Base-by-base conservation (phyloP, 371 early-diverging fungal species). In the Mortierella sp. region DNA sequence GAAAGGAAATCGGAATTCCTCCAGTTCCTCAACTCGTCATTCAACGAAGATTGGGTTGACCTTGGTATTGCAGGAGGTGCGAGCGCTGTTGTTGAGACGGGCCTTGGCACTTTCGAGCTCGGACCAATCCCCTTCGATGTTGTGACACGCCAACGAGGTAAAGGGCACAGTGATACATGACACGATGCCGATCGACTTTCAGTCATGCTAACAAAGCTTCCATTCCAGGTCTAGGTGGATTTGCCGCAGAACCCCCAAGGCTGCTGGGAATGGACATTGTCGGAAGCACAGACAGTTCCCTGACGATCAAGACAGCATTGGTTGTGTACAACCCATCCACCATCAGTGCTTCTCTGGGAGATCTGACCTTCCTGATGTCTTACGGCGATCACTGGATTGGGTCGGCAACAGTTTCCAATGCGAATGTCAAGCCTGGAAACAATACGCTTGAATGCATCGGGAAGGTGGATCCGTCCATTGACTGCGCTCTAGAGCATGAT, bases 21-120 rank as follows among this genome's bases (percentile, higher is more conserved):
- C 34, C 28, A 45, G 37, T 76, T 76, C 44, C 45, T 76, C 34
- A 69, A 76, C 40, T 40, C 55, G 3, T 69, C 77, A 1, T 76
- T 76, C 22, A 57, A 53, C 1, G n/a, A 58, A 40, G 77, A 76
- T 9, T 61, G 57, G 77, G 54, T 76, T 19, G 53, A 60, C 8
- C 55, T 76, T 22, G 77, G 77, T 16, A 64, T 76, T 17, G 49
- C 55, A 14, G 77, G 77, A 12, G 58, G 61, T 21, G 69, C 77
- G 17, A 8, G 31, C 24, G 77, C 77, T 2, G 28, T 64, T 49
- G 77, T 76, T 6, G 69, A 76, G 25, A 55, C 56, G 25, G 69
- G 77, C 13, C 61, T 76, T 34, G 77, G 77, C 12, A 68, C 57
- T 2, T 76, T 76, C 54, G 77, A 76, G 48, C 60, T 76, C 19